phyloP scores from a whole-genome alignment of 2,329 filamentous ascomycete species.

The Fusarium poae region DNA sequence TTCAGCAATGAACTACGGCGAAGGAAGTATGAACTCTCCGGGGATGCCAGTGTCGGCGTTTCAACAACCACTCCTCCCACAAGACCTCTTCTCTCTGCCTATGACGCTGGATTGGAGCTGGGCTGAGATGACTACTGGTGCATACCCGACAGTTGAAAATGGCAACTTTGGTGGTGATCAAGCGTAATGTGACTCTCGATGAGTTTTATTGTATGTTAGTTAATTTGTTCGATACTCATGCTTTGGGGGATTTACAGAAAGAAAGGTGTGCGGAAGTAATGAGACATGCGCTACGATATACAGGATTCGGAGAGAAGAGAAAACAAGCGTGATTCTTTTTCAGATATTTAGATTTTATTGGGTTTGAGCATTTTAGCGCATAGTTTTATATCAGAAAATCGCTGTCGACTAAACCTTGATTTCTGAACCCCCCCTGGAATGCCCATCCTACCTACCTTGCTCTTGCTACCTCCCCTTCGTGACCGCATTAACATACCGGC shows the following conservation, averaged over 20 bases:
- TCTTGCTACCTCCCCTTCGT: slow-evolving; percentile 1
- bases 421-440: slow-evolving; percentile 1
- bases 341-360: slow-evolving; percentile 19
- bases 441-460: slow-evolving; percentile 1
- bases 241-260: slow-evolving; percentile 9
- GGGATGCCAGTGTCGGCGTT: slow-evolving; percentile 61
- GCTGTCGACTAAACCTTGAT: slow-evolving; percentile 3
- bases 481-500: slow-evolving; percentile 35
- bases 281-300: slow-evolving; percentile 45
- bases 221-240: slow-evolving; percentile 7
- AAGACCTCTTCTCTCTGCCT: slow-evolving; percentile 94
- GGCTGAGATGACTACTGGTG: slow-evolving; percentile 76
- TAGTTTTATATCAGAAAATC: slow-evolving; percentile 8
- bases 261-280: slow-evolving; percentile 29
- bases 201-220: slow-evolving; percentile 29
- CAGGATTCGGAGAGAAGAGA: slow-evolving; percentile 17
- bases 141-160: slow-evolving; percentile 74
- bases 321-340: slow-evolving; percentile 18
- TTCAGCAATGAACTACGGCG: slow-evolving; percentile 59
- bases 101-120: slow-evolving; percentile 95
- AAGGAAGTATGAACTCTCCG: slow-evolving; percentile 54
- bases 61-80: slow-evolving; percentile 89
- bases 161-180: slow-evolving; percentile 61
- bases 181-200: slow-evolving; percentile 10
- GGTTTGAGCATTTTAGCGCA: slow-evolving; percentile 7